Percentiles rank a stretch among this genome's conserved stretches.
These are phyloP conservation scores for Trichoderma sp. DNA, from an alignment of 2,329 filamentous ascomycete genomes.

Conservation along the genomic window DNA sequence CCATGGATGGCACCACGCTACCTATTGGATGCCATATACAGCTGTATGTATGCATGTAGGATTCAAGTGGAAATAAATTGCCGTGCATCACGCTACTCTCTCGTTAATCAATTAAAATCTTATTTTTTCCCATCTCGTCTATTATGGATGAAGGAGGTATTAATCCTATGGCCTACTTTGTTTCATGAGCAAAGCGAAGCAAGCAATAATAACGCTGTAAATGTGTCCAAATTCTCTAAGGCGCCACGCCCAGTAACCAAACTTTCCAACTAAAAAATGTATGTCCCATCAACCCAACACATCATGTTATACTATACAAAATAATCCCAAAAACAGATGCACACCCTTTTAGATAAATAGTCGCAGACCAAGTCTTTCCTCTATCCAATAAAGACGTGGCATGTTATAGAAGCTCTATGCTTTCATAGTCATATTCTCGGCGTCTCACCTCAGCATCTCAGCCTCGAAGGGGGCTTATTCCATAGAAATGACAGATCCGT, in stretches of 20 bases:
- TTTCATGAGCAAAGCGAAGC: not conserved
- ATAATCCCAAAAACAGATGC: not conserved
- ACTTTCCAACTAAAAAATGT: not conserved
- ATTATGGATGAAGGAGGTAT: not conserved
- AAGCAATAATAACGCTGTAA: not conserved
- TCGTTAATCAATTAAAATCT: not conserved
- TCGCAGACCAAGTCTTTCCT: not conserved
- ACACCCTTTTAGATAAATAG: not conserved
- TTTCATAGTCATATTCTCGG: not conserved
- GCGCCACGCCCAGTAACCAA: not conserved
- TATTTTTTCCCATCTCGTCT: not conserved
- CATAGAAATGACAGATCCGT: slow-evolving; percentile 24
- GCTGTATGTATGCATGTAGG: not conserved
- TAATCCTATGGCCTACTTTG: not conserved
- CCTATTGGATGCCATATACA: not conserved
- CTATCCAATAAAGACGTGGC: not conserved
- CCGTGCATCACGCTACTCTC: not conserved
- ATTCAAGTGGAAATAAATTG: not conserved
- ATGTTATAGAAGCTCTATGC: not conserved
- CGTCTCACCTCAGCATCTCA: not conserved
- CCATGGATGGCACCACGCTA: not conserved
- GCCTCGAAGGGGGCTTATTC: not conserved
- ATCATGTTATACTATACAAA: slow-evolving; percentile 1
- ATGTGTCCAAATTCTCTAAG: not conserved
- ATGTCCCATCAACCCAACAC: not conserved